Evolutionary conservation across 2,329 filamentous ascomycete species (phyloP).

Genomic region (Hawksworthiomyces lignivorus): DNA sequence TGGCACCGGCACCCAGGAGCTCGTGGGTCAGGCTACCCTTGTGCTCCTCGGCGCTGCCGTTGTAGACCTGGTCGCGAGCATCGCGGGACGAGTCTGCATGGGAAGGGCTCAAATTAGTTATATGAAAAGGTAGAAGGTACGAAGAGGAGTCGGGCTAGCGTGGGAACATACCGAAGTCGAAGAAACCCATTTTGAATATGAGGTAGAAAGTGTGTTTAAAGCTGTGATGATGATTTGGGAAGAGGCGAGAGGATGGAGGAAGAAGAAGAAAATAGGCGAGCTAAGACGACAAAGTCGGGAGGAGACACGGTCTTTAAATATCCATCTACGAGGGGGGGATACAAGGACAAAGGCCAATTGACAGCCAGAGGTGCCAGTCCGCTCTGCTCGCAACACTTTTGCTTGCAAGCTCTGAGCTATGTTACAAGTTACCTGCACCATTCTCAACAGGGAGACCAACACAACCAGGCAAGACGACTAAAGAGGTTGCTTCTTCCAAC

Average conservation of each 20-base stretch:
- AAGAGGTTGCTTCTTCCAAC: conserved; percentile 3
- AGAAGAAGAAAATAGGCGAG: conserved; percentile 1
- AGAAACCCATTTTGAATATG: conserved; percentile 15
- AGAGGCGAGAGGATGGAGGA: background rate
- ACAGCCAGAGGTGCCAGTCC: no score
- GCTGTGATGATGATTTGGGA: background rate
- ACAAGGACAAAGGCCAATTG: no score
- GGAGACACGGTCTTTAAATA: conserved; percentile 11
- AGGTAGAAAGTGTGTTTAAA: background rate
- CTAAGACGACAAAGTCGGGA: background rate
- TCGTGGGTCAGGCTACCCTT: conserved; percentile 64
- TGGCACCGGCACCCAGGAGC: conserved; percentile 64
- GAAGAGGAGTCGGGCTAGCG: background rate
- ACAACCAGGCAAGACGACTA: conserved; percentile 3
- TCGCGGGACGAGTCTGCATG: conserved; percentile 32
- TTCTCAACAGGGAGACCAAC: background rate
- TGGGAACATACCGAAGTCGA: conserved; percentile 12
- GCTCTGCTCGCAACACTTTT: no score
- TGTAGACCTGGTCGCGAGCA: conserved; percentile 37
- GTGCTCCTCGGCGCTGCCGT: conserved; percentile 32
- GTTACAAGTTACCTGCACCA: no score
- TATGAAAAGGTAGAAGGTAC: background rate
- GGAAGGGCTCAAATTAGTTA: background rate
- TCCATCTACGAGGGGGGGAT: no score
- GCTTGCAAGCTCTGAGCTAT: no score